phyloP scores from a whole-genome alignment of 805 yeast species.

The Millerago galiae region DNA sequence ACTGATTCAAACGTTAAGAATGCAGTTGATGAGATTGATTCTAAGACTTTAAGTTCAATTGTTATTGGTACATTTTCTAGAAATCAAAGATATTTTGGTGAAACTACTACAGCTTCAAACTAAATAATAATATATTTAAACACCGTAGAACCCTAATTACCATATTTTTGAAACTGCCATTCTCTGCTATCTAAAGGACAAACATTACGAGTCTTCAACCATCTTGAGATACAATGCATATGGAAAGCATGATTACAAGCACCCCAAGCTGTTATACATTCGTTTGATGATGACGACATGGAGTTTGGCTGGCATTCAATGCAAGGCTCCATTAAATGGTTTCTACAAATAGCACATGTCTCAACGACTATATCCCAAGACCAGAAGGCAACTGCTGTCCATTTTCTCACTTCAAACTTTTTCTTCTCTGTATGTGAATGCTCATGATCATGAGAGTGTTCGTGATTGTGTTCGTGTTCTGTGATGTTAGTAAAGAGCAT shows the following conservation, averaged over 20 bases:
- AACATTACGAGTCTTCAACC: constrained; percentile 92
- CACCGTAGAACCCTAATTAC: constrained; percentile 35
- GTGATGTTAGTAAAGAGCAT: background rate
- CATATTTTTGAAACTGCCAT: constrained; percentile 76
- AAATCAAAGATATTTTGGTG: constrained; percentile 31
- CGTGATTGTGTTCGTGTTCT: constrained; percentile 2
- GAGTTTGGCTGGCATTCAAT: constrained; percentile 91
- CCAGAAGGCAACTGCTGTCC: constrained; percentile 99
- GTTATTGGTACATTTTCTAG: constrained; percentile 56
- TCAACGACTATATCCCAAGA: constrained; percentile 97
- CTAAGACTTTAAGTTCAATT: constrained; percentile 42
- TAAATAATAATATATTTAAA: background rate
- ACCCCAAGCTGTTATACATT: constrained; percentile 97
- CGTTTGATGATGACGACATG: constrained; percentile 53
- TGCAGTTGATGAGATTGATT: constrained; percentile 38
- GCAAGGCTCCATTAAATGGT: constrained; percentile 97
- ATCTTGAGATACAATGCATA: constrained; percentile 89
- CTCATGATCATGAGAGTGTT: constrained; percentile 5
- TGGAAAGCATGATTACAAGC: constrained; percentile 98
- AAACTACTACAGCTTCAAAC: background rate
- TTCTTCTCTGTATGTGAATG: constrained; percentile 38
- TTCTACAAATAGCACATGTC: constrained; percentile 96
- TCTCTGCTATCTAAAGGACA: constrained; percentile 95
- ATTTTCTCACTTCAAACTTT: constrained; percentile 88
- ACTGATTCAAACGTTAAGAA: constrained; percentile 24